Percentiles rank a stretch among this genome's conserved stretches.
Evolutionary conservation across 2,329 filamentous ascomycete genomes (phyloP).

Genomic region (Aphanocladium album): DNA sequence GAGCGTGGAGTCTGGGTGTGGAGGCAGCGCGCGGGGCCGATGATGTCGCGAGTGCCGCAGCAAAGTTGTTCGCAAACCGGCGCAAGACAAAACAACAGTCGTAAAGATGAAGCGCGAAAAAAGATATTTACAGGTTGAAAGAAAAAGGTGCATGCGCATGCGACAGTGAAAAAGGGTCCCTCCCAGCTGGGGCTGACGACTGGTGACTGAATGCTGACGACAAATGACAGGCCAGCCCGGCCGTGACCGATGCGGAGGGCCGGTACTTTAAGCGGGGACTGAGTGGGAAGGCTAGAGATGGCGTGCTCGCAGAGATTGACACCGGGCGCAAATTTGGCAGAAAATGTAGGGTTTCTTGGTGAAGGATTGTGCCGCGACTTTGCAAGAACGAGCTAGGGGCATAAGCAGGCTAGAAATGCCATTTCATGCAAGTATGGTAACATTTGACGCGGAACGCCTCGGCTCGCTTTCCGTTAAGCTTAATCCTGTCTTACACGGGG

Average conservation of each 20-base stretch:
- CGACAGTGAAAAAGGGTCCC: background rate
- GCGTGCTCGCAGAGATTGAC: constrained; percentile 8
- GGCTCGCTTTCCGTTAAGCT: background rate
- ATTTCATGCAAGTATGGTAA: background rate
- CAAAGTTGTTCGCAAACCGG: background rate
- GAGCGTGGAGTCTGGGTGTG: background rate
- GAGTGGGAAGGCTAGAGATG: constrained; percentile 6
- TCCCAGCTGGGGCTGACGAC: background rate
- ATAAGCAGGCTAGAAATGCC: background rate
- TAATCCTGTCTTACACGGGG: background rate
- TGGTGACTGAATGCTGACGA: background rate
- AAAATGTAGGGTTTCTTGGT: background rate
- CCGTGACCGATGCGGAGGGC: background rate
- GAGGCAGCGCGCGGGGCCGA: background rate
- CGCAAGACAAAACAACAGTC: background rate
- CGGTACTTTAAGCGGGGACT: background rate
- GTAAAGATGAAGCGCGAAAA: background rate
- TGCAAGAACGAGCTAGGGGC: background rate
- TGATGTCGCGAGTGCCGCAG: background rate
- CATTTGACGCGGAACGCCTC: background rate
- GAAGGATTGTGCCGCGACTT: background rate
- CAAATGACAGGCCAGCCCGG: background rate
- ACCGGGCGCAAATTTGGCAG: background rate
- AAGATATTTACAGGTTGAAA: background rate
- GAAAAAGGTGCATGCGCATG: background rate